phyloP scores from a whole-genome alignment of 164 flowering plant species.

The Nelumbo lutea region DNA sequence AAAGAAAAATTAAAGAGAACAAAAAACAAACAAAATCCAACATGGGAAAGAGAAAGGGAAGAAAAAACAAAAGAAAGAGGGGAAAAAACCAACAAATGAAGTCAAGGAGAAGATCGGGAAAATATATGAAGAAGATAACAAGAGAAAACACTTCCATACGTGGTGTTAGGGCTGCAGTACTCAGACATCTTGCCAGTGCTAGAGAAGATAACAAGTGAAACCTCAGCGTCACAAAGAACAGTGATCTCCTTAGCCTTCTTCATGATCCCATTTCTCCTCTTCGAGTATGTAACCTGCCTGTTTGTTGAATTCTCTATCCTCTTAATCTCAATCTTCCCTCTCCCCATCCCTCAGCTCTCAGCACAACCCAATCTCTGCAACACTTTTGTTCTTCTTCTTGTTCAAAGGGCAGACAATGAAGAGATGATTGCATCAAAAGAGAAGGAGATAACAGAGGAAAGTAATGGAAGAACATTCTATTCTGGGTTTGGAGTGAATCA shows the following conservation, averaged over 20 bases:
- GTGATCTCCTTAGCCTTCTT: constrained; percentile 76
- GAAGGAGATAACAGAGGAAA: not conserved
- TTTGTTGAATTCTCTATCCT: constrained; percentile 75
- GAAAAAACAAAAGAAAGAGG: not conserved
- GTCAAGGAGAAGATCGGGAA: not conserved
- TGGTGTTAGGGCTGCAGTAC: constrained; percentile 42
- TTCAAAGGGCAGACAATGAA: not conserved
- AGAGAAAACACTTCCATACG: constrained; percentile 28
- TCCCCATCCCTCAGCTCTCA: constrained; percentile 37
- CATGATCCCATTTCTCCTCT: constrained; percentile 69
- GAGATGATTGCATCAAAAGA: not conserved
- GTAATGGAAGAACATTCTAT: constrained; percentile 20
- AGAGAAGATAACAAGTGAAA: constrained; percentile 66
- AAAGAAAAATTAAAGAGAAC: not conserved
- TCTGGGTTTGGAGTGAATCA: constrained; percentile 24
- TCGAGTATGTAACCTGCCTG: constrained; percentile 82
- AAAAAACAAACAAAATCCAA: not conserved
- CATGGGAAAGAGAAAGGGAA: not conserved
- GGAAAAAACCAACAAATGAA: too few species aligned
- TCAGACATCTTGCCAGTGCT: constrained; percentile 63
- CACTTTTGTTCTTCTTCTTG: not conserved
- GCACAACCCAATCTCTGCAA: not conserved
- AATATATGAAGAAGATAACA: not conserved
- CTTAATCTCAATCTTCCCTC: constrained; percentile 88
- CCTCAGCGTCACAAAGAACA: constrained; percentile 78